phyloP scores from a whole-genome alignment of 176 grass and related monocot species.

The Ensete glaucum region DNA sequence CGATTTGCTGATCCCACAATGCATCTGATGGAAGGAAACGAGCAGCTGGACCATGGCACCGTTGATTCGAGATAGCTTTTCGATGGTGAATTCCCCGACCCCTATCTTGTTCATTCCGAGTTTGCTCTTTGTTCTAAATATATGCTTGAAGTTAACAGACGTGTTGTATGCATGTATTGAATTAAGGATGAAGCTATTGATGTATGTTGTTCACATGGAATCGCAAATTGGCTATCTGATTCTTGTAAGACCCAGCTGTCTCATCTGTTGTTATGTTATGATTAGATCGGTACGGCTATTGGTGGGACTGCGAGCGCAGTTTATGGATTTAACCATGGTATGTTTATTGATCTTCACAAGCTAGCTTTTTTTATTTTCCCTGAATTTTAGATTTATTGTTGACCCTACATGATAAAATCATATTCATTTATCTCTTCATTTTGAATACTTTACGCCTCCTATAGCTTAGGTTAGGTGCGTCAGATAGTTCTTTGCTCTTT shows the following conservation, averaged over 20 bases:
- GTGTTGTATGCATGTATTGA: too few species aligned
- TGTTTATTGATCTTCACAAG: background rate
- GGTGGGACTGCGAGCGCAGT: constrained; percentile 77
- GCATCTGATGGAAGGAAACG: background rate
- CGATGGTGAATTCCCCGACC: background rate
- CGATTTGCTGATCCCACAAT: background rate
- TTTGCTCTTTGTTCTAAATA: background rate
- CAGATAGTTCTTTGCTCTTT: too few species aligned
- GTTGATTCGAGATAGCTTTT: constrained; percentile 1
- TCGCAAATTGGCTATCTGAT: too few species aligned
- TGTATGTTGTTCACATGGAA: too few species aligned
- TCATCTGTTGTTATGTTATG: background rate
- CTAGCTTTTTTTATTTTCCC: background rate
- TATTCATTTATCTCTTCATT: background rate
- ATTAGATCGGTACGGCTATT: constrained; percentile 82
- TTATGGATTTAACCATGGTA: constrained; percentile 94
- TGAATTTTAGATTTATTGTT: background rate
- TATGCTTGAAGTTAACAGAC: too few species aligned
- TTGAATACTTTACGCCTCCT: background rate
- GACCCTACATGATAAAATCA: too few species aligned
- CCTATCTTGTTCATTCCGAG: background rate
- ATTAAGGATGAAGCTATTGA: too few species aligned
- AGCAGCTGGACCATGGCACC: background rate
- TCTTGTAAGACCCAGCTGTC: background rate
- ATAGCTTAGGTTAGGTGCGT: too few species aligned